Evolutionary conservation across 2,329 filamentous ascomycete genomes (phyloP).

Genomic region (Nemania abortiva): DNA sequence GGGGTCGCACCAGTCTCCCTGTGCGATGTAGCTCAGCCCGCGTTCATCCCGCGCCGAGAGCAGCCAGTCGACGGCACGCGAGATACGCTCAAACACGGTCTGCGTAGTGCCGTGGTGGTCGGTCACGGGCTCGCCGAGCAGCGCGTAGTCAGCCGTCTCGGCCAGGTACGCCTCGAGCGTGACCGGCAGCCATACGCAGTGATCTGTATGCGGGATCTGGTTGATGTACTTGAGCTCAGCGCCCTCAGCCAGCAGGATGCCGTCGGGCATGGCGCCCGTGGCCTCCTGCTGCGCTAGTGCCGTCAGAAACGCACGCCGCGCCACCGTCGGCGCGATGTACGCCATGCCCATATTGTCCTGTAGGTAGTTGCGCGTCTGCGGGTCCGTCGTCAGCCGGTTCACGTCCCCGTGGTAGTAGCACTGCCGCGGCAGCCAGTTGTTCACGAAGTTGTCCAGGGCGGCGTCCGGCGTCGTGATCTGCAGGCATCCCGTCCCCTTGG

Average conservation of each 20-base stretch:
- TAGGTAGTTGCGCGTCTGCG: conserved; percentile 69
- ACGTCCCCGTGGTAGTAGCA: conserved; percentile 70
- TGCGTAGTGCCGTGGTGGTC: conserved; percentile 58
- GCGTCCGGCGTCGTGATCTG: conserved; percentile 66
- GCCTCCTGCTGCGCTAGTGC: conserved; percentile 66
- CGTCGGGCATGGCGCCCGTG: conserved; percentile 69
- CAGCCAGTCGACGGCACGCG: conserved; percentile 69
- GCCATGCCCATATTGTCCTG: conserved; percentile 73
- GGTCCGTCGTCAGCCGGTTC: conserved; percentile 69
- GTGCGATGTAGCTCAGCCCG: conserved; percentile 68
- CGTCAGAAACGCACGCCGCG: conserved; percentile 62
- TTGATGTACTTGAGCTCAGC: conserved; percentile 72
- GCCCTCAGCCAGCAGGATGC: conserved; percentile 64
- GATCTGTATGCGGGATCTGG: conserved; percentile 70
- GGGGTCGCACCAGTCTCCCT: conserved; percentile 71
- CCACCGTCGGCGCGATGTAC: conserved; percentile 64
- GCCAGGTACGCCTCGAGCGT: conserved; percentile 66
- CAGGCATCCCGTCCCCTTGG: conserved; percentile 63
- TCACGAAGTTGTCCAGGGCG: conserved; percentile 68
- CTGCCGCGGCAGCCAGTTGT: conserved; percentile 70
- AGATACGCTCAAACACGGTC: conserved; percentile 67
- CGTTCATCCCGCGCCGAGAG: conserved; percentile 63
- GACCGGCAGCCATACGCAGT: conserved; percentile 69
- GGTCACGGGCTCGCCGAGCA: conserved; percentile 60
- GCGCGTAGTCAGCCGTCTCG: conserved; percentile 65